Evolutionary conservation across 768 basidiomycete species (phyloP).

Genomic region (Exidia glandulosa): DNA sequence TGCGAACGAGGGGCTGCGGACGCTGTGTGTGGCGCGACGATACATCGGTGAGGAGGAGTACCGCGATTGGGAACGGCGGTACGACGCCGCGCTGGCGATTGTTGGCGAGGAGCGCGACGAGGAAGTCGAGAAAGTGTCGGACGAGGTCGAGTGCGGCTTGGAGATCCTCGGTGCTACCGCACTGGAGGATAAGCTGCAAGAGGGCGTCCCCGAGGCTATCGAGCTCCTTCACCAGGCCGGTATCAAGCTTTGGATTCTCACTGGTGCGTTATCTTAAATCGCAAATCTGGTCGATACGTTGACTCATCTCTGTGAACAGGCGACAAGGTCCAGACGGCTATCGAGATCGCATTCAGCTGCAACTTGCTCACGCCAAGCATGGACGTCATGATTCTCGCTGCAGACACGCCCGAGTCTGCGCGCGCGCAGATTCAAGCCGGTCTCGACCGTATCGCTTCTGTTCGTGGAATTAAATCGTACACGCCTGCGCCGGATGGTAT

Average conservation of each 20-base stretch:
- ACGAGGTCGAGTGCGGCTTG: constrained; percentile 71
- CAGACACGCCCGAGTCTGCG: constrained; percentile 62
- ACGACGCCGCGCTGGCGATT: constrained; percentile 73
- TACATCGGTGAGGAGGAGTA: constrained; percentile 78
- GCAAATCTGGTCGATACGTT: not conserved
- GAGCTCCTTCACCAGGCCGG: constrained; percentile 84
- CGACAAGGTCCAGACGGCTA: constrained; percentile 96
- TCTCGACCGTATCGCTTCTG: constrained; percentile 86
- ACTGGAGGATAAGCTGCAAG: constrained; percentile 93
- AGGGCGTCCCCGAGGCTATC: constrained; percentile 94
- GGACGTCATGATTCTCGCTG: constrained; percentile 96
- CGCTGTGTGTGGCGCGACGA: constrained; percentile 79
- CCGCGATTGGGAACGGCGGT: constrained; percentile 61
- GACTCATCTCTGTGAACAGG: constrained; percentile 46
- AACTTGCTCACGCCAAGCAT: constrained; percentile 88
- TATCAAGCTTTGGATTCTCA: constrained; percentile 97
- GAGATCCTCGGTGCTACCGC: constrained; percentile 90
- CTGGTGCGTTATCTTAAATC: constrained; percentile 38
- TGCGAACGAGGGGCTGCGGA: constrained; percentile 86
- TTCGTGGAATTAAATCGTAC: constrained; percentile 60
- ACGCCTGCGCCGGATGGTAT: constrained; percentile 34
- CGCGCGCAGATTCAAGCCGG: constrained; percentile 84
- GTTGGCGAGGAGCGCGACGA: constrained; percentile 69
- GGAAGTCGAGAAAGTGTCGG: constrained; percentile 81
- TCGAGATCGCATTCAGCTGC: constrained; percentile 95